phyloP scores from a whole-genome alignment of 1,139 yeast genomes.

The Yamadazyma songkhlaensis region DNA sequence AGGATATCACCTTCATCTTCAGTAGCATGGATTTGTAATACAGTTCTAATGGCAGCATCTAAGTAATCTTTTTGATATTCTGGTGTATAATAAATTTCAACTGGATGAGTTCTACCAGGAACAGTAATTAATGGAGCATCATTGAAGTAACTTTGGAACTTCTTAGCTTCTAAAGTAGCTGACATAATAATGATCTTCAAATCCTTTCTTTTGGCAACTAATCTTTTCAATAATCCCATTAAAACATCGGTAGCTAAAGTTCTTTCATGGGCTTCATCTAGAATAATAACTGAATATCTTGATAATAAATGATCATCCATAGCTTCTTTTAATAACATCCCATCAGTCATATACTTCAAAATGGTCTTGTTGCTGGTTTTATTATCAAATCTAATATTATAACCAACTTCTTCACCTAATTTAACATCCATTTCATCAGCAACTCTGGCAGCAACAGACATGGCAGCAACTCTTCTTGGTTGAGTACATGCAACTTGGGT shows the following conservation, averaged over 20 bases:
- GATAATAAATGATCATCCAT: slow-evolving; percentile 89
- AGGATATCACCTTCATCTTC: slow-evolving; percentile 93
- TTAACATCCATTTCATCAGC: slow-evolving; percentile 95
- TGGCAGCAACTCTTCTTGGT: slow-evolving; percentile 97
- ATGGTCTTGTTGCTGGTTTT: slow-evolving; percentile 77
- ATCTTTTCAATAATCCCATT: slow-evolving; percentile 90
- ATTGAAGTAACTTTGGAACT: slow-evolving; percentile 85
- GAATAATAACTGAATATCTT: slow-evolving; percentile 82
- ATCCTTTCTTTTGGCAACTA: slow-evolving; percentile 77
- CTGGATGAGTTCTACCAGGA: slow-evolving; percentile 98
- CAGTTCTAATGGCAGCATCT: slow-evolving; percentile 93
- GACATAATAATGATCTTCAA: slow-evolving; percentile 93
- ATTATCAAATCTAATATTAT: slow-evolving; percentile 90
- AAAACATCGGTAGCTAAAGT: slow-evolving; percentile 94
- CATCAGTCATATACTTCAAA: slow-evolving; percentile 96
- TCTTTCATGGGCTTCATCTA: slow-evolving; percentile 98
- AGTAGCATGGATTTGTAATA: slow-evolving; percentile 92
- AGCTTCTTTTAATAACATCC: slow-evolving; percentile 96
- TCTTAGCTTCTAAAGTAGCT: slow-evolving; percentile 96
- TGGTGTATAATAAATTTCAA: slow-evolving; percentile 94
- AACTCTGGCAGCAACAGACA: slow-evolving; percentile 95
- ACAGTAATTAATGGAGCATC: slow-evolving; percentile 94
- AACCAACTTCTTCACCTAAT: slow-evolving; percentile 91
- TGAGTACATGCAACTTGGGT: slow-evolving; percentile 93
- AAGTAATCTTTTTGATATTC: slow-evolving; percentile 93